Evolutionary conservation across 2,329 filamentous ascomycete species (phyloP), one percentile per base, ranked within the genome.

Genomic region (Fusarium staphyleae): DNA sequence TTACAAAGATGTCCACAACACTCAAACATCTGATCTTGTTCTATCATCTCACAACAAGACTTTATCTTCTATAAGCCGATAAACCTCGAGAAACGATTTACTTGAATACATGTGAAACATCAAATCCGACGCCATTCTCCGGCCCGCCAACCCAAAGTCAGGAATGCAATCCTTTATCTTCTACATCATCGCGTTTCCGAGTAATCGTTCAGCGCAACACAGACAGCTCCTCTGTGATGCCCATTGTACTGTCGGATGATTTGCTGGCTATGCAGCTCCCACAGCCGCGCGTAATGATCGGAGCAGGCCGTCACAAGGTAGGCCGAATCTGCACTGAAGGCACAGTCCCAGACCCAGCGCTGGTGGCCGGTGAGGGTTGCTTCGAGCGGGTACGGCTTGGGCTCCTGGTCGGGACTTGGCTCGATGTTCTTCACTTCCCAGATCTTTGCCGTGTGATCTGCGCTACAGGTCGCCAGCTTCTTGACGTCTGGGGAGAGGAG

Each of bases 321-420:
- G 0, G 93, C 93, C 28, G 88, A 93, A 72, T 97, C 93, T 19
- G 93, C 93, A 57, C 89, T 93, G 75, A 97, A 97, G 1, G 93
- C 93, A 69, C 93, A 97, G 73, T 97, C 93, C 93, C 93, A 97
- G 1, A 97, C 93, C 93, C 93, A 97, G 47, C 93, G 87, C 76
- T 97, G 93, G 75, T 97, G 93, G 48, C 90, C 91, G 16, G 89
- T 89, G 1, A 97, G 83, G 2, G 91, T 96, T 3, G 91, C 92
- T 74, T 96, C 90, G 15, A 96, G 83, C 9, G 88, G 89, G 65
- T 90, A 95, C 34, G 80, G 87, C 72, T 81, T 84, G 8, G 80
- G 74, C 28, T 77, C 74, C 14, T 72, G 68, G 39, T 76, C 73
- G 16, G 62, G 48, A n/a, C 66, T 57, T 12, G 80, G 78, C 40